A percentile compares a stretch with the other conserved stretches of the same genome.
phyloP scores from a whole-genome alignment of 1,284 basidiomycete species.

The Omphalotus olearius region DNA sequence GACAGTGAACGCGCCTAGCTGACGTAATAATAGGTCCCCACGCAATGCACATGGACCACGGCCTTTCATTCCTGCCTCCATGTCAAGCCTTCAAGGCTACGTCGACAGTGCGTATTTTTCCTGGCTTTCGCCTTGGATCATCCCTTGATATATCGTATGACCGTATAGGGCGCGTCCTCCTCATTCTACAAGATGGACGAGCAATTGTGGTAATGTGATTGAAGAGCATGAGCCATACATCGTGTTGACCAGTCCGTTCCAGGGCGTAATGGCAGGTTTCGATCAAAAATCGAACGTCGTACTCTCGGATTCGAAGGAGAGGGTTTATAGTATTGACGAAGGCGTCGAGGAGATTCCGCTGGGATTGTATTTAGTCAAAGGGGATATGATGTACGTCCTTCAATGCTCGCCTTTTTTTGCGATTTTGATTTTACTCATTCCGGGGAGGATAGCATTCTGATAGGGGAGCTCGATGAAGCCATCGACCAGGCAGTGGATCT shows the following conservation, averaged over 20 bases:
- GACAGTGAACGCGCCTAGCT: no score
- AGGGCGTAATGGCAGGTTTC: constrained; percentile 88
- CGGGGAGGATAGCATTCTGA: constrained; percentile 59
- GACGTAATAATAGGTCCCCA: no score
- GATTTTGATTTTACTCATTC: constrained; percentile 4
- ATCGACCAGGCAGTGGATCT: constrained; percentile 81
- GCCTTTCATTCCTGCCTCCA: constrained; percentile 22
- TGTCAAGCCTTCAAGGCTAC: constrained; percentile 84
- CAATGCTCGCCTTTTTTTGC: not conserved
- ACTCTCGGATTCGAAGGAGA: constrained; percentile 85
- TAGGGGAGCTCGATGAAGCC: constrained; percentile 88
- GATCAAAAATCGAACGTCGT: constrained; percentile 94
- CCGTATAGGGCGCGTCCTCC: constrained; percentile 70
- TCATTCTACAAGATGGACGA: constrained; percentile 89
- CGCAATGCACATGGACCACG: no score
- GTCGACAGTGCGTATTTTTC: constrained; percentile 62
- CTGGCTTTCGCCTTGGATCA: not conserved
- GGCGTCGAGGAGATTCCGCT: constrained; percentile 93
- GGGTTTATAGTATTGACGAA: constrained; percentile 86
- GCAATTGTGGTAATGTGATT: constrained; percentile 67
- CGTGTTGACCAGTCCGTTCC: constrained; percentile 3
- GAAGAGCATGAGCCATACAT: not conserved
- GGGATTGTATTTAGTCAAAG: constrained; percentile 96
- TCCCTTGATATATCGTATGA: constrained; percentile 3
- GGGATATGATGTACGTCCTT: constrained; percentile 87